Evolutionary conservation across 495 filamentous ascomycete genomes (phyloP), one percentile per base, ranked within the genome.

Genomic region (Coniosporium apollinis): DNA sequence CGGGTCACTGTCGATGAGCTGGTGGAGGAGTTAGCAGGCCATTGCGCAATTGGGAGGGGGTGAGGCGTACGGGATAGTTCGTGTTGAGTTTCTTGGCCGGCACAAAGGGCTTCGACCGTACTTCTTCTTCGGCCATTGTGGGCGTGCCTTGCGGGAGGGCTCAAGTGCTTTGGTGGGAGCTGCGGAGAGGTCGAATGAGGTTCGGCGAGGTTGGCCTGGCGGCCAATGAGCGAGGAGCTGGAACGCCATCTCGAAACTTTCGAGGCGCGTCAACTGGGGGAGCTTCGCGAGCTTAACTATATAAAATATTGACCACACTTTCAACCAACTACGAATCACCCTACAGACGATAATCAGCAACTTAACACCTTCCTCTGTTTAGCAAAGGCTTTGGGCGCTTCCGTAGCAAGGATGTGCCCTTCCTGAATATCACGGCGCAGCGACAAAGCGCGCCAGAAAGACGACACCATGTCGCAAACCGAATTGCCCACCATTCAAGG

Each of bases 1-100:
- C 87, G 87, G 87, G 61, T 96, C 87, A 62, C 74, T 85, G 64
- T 96, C 87, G 56, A 96, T 96, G 61, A 94, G 77, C 87, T 96
- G 50, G 48, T 41, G 44, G 25, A 7, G 20, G 40, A 32, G 40
- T 52, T 47, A 51, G 44, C 30, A 26, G 36, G 47, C 41, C 1
- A 28, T 7, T 19, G 24, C 4, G 36, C 1, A 3, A 3, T 33
- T 15, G 17, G 22, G 3, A 6, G 42, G 31, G 34, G 19, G 20
- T 8, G 24, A 16, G 20, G 65, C 73, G 45, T 64, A 92, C 86
- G 32, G 83, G 84, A 56, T 75, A 93, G 14, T 85, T 73, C 33
- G 81, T 78, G 47, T 70, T 62, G 41, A 78, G 54, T 49, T 66
- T 66, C 64, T 84, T 85, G 45, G 81, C 72, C 21, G 82, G 79